Base-by-base conservation (phyloP, 2,329 filamentous ascomycete genomes). In the Pseudogymnoascus sp. region DNA sequence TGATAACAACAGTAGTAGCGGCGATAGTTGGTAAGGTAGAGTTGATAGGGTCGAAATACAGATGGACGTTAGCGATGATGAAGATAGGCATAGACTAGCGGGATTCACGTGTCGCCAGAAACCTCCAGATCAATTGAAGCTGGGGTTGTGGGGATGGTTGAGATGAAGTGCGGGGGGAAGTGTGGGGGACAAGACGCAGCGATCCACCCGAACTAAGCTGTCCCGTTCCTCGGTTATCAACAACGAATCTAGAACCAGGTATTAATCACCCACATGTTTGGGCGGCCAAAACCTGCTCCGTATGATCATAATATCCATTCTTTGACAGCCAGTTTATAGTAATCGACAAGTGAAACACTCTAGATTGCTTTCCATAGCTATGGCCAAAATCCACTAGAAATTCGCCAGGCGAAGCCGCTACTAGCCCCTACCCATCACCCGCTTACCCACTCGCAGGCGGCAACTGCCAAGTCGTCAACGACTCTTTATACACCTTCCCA, bases 391-490 rank as follows among this genome's bases (percentile, higher is more conserved):
- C 46, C 9, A 16, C 8, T 12, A 25, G n/a, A 12, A 31, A 31
- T 53, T 6, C n/a, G 18, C 9, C 25, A n/a, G 21, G 3, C 9
- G n/a, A 23, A 1, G 8, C 23, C 14, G 14, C 43, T 16, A 16
- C 7, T 3, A 5, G 14, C 23, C 43, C 5, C 23, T 5, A 11
- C 12, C 23, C 12, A 43, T 28, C 11, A 12, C 7, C 16, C 21
- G 11, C 23, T 34, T 21, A 34, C 36, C 36, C 16, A 31, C 34
- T 49, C 9, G 40, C 23, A 36, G 38, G 37, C 18, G 60, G 60
- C 38, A 62, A 46, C 38, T 28, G 25, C 77, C 77, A 78, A 8
- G 76, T 78, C 2, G 75, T 75, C 16, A 76, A 72, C 16, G 74
- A 75, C 7, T 71, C 67, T 4, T 69, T 69, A 18, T 72, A 68